Evolutionary conservation across 2,329 filamentous ascomycete species (phyloP), one percentile per base, ranked within the genome.

Genomic region (Alternaria angustiovoidea): DNA sequence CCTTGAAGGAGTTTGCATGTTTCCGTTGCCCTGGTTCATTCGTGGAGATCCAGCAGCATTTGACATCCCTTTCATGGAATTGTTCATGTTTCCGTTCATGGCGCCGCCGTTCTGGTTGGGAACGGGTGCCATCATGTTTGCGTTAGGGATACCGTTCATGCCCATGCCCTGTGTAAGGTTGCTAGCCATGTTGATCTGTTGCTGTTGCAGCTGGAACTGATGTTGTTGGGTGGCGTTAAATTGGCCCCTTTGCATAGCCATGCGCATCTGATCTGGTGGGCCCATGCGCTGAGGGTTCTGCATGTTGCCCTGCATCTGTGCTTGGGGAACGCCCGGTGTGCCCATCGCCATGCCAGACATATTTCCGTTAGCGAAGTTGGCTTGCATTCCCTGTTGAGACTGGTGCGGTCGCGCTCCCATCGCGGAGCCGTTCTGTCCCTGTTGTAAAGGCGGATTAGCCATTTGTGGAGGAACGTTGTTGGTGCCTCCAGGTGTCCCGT

Each of bases 261-360:
- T 75, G 12, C 77, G 75, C 64, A 78, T 71, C 55, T 78, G 74
- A 46, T 79, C 75, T 14, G 75, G 76, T 62, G 78, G 78, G 43
- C 68, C 70, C 81, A 92, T 85, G 55, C 89, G 85, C 54, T 87
- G 84, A 63, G 90, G 85, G 48, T 79, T 80, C 63, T 81, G 82
- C 76, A 85, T 82, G 34, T 84, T 81, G 16, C 84, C 83, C 69
- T 90, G 89, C 81, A 92, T 85, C 65, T 90, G 90, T 24, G 90
- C 88, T 73, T 91, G 89, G 38, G 89, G 87, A 24, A 91, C 83
- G 46, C 86, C 86, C 60, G 87, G 87, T 3, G 54, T 83, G 69
- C 78, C 87, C 83, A 72, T 85, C 76, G 73, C 84, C 83, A 69
- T 83, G 75, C 66, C 85, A 79, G 69, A 80, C 80, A 77, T 87